Evolutionary conservation across 2,329 filamentous ascomycete genomes (phyloP).

Genomic region (Zymoseptoria tritici): DNA sequence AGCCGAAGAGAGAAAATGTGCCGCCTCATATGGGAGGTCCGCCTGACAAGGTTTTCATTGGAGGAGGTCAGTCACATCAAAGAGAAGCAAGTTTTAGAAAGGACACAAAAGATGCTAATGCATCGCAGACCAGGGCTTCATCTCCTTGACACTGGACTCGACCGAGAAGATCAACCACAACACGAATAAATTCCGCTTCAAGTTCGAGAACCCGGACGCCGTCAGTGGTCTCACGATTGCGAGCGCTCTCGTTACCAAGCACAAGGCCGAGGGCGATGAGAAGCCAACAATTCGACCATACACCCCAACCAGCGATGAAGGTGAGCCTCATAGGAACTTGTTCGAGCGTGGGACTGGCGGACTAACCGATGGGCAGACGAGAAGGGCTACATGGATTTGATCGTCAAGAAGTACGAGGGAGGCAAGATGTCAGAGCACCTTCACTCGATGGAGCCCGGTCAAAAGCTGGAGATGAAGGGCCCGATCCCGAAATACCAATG

Average conservation of each 20-base stretch:
- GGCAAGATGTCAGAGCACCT: conserved; percentile 90
- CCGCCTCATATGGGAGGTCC: conserved; percentile 31
- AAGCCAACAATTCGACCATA: conserved; percentile 90
- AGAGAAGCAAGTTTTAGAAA: background rate
- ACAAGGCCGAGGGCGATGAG: conserved; percentile 70
- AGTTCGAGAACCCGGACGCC: conserved; percentile 73
- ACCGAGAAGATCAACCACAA: conserved; percentile 84
- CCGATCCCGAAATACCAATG: conserved; percentile 91
- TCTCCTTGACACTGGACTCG: conserved; percentile 71
- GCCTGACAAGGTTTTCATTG: conserved; percentile 56
- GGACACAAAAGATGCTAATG: background rate
- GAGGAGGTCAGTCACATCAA: conserved; percentile 43
- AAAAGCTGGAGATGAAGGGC: conserved; percentile 86
- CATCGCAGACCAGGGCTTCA: conserved; percentile 68
- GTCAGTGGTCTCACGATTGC: conserved; percentile 76
- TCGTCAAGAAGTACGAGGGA: conserved; percentile 85
- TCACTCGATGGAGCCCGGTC: conserved; percentile 72
- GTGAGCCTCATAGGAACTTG: conserved; percentile 38
- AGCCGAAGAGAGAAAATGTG: conserved; percentile 31
- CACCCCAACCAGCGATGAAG: conserved; percentile 82
- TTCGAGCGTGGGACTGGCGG: background rate
- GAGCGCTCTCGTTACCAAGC: conserved; percentile 86
- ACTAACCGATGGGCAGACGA: conserved; percentile 45
- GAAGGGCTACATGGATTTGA: conserved; percentile 74
- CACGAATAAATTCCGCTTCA: conserved; percentile 87